Conservation (phyloP, 169 alveolate genomes). For the Plasmodium coatneyi region DNA sequence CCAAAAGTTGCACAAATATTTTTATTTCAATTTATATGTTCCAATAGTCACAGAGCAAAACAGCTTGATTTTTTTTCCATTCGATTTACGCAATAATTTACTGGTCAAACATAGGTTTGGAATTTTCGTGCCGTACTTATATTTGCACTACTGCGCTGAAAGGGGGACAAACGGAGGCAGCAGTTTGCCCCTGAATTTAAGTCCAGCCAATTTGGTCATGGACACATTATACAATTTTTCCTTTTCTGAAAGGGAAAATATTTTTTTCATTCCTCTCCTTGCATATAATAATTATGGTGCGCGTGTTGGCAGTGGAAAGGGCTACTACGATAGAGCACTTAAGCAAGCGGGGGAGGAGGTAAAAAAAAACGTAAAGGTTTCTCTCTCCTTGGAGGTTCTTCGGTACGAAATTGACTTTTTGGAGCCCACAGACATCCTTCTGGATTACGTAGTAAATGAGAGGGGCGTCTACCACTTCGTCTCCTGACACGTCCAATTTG, state of each 20-base stretch:
- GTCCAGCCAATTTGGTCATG: slow-evolving; percentile 3
- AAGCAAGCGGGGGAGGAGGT: background rate
- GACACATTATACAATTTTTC: slow-evolving; percentile 18
- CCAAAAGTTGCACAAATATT: slow-evolving; percentile 29
- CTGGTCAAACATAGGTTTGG: slow-evolving; percentile 27
- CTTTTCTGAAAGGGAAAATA: slow-evolving; percentile 17
- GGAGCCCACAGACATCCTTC: slow-evolving; percentile 29
- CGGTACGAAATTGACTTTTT: slow-evolving; percentile 38
- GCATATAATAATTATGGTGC: slow-evolving; percentile 59
- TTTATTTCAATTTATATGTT: slow-evolving; percentile 37
- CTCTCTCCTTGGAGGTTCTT: slow-evolving; percentile 35
- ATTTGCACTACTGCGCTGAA: slow-evolving; percentile 2
- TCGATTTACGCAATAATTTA: slow-evolving; percentile 31
- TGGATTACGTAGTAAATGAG: slow-evolving; percentile 63
- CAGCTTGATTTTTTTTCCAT: slow-evolving; percentile 52
- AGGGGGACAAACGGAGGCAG: background rate
- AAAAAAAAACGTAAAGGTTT: slow-evolving; percentile 12
- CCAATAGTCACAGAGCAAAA: slow-evolving; percentile 39
- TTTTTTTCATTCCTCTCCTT: slow-evolving; percentile 44
- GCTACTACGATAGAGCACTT: slow-evolving; percentile 56
- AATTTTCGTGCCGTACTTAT: slow-evolving; percentile 38
- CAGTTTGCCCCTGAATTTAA: slow-evolving; percentile 11
- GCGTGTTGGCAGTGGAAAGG: slow-evolving; percentile 68
- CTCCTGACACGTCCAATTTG: background rate
- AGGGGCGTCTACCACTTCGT: slow-evolving; percentile 33